phyloP scores from a whole-genome alignment of 108 stramenopile species.

The Aurantiochytrium sp. region DNA sequence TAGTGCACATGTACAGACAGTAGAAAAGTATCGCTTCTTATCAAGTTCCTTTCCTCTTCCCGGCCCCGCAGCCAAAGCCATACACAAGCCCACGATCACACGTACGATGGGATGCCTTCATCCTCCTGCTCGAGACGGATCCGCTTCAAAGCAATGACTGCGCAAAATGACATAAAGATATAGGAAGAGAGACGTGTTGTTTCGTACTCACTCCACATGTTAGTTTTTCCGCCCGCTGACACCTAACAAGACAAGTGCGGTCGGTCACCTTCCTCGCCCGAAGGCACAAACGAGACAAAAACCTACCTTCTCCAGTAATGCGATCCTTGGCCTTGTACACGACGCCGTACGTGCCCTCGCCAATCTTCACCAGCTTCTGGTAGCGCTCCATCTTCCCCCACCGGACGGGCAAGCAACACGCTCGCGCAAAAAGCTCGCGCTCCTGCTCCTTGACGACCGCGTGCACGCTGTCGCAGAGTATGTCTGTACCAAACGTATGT shows the following conservation, averaged over 20 bases:
- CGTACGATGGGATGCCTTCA: conserved; percentile 70
- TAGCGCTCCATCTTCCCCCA: conserved; percentile 33
- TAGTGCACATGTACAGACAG: too few species aligned
- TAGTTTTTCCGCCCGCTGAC: too few species aligned
- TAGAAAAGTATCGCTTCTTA: too few species aligned
- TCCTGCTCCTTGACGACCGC: too few species aligned
- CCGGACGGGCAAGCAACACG: too few species aligned
- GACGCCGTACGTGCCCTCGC: conserved; percentile 87
- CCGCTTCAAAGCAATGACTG: conserved; percentile 79
- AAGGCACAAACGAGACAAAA: not conserved
- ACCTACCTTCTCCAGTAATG: not conserved
- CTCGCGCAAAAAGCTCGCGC: too few species aligned
- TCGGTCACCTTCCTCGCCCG: not conserved
- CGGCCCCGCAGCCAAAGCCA: too few species aligned
- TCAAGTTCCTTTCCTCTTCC: too few species aligned
- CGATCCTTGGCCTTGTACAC: conserved; percentile 82
- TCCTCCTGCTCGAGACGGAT: conserved; percentile 76
- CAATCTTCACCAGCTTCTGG: conserved; percentile 64
- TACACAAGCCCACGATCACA: not conserved
- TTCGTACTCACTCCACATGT: too few species aligned
- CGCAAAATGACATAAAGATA: not conserved
- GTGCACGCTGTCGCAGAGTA: too few species aligned
- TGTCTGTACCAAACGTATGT: too few species aligned
- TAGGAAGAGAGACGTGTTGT: too few species aligned
- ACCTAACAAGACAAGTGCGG: not conserved